Conservation (phyloP, 352 stramenopile genomes). For the Aphanomyces astaci region DNA sequence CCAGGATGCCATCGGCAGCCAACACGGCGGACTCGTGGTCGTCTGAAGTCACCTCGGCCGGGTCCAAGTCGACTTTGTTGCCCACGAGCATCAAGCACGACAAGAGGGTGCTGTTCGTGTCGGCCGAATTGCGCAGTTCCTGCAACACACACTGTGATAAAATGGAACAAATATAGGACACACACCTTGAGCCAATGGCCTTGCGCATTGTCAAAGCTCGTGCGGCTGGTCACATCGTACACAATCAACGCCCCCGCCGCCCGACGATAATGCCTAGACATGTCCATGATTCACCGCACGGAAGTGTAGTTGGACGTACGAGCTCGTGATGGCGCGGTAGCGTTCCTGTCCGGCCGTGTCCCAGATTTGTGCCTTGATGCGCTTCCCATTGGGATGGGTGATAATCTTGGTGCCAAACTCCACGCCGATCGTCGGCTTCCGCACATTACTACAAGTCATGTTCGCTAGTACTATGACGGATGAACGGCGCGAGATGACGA, state of each 20-base stretch:
- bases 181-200: conserved; percentile 50
- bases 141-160: too few relatives aligned
- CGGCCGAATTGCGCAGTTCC: conserved; percentile 56
- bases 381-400: conserved; percentile 59
- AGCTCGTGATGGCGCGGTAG: conserved; percentile 78
- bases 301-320: conserved; percentile 30
- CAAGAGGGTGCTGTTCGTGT: conserved; percentile 49
- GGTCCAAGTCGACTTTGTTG: conserved; percentile 68
- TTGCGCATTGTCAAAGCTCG: conserved; percentile 63
- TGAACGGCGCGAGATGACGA: too few relatives aligned
- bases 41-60: conserved; percentile 28
- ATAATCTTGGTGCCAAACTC: conserved; percentile 79
- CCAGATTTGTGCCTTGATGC: conserved; percentile 81
- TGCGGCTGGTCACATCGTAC: conserved; percentile 60
- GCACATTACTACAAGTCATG: conserved; percentile 29
- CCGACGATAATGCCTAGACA: conserved; percentile 55
- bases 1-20: conserved; percentile 35
- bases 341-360: conserved; percentile 71
- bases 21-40: conserved; percentile 37
- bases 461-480: too few relatives aligned
- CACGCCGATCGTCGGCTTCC: conserved; percentile 72
- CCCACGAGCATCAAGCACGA: conserved; percentile 70
- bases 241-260: conserved; percentile 63
- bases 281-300: background rate
- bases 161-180: background rate